phyloP scores from a whole-genome alignment of 1,284 basidiomycete species.

The Heterobasidion parviporum region DNA sequence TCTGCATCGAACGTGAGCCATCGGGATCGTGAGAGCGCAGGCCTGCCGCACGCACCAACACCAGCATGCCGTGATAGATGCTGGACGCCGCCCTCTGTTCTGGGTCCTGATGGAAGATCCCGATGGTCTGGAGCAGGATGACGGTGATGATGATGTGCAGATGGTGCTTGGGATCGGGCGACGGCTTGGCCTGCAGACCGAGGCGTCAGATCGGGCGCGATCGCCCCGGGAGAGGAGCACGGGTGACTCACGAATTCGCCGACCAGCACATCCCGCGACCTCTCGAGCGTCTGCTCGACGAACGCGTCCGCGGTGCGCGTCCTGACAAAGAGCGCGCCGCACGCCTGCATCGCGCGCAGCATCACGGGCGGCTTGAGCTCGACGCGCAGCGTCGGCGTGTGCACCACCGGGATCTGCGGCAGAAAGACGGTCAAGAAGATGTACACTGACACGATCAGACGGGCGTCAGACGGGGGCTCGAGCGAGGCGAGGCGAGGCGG shows the following conservation, averaged over 20 bases:
- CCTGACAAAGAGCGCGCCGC: conserved; percentile 27
- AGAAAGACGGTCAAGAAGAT: conserved; percentile 46
- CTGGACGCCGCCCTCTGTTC: conserved; percentile 25
- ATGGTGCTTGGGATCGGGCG: conserved; percentile 30
- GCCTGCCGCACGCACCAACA: conserved; percentile 18
- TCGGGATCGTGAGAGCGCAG: background rate
- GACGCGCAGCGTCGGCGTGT: conserved; percentile 39
- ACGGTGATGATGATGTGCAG: conserved; percentile 34
- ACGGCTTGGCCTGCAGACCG: conserved; percentile 29
- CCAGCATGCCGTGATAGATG: conserved; percentile 29
- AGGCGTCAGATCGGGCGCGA: background rate
- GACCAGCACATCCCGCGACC: conserved; percentile 21
- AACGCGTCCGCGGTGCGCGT: conserved; percentile 23
- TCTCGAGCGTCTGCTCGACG: conserved; percentile 20
- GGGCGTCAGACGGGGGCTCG: background rate
- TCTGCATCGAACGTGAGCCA: conserved; percentile 25
- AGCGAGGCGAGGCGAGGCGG: background rate
- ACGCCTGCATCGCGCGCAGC: conserved; percentile 37
- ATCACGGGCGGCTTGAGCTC: conserved; percentile 41
- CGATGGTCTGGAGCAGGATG: conserved; percentile 25
- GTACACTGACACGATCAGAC: conserved; percentile 27
- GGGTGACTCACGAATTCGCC: conserved; percentile 23
- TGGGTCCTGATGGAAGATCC: conserved; percentile 25
- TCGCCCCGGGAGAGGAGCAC: background rate
- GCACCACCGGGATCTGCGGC: conserved; percentile 47